These are phyloP conservation scores for Ceraceosorus bombacis DNA, from an alignment of 1,284 basidiomycete genomes.

Conservation along the genomic window DNA sequence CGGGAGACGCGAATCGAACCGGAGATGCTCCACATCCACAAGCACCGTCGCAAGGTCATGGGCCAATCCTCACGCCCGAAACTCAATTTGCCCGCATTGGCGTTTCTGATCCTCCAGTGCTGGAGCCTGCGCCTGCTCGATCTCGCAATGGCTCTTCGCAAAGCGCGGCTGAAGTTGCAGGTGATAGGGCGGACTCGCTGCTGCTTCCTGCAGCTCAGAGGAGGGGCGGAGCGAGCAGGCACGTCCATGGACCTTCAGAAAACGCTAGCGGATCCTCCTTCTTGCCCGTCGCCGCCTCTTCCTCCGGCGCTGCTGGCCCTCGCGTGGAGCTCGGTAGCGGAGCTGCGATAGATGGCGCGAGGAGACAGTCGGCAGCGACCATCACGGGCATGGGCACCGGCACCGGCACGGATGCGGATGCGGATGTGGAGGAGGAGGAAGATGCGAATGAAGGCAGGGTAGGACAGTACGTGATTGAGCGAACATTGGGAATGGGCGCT, in stretches of 20 bases:
- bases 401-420: not conserved
- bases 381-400: not conserved
- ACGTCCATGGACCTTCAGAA: slow-evolving; percentile 27
- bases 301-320: not conserved
- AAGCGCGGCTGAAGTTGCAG: slow-evolving; percentile 10
- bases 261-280: slow-evolving; percentile 20
- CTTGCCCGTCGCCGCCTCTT: slow-evolving; percentile 9
- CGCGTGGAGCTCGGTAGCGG: not conserved
- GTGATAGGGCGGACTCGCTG: slow-evolving; percentile 1
- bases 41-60: too few relatives aligned
- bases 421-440: slow-evolving; percentile 26
- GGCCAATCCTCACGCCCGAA: too few relatives aligned
- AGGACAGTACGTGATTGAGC: slow-evolving; percentile 31
- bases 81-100: too few relatives aligned
- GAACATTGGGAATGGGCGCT: slow-evolving; percentile 42
- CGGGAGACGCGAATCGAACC: too few relatives aligned
- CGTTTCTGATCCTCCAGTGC: not conserved
- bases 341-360: not conserved
- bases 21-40: too few relatives aligned
- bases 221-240: not conserved
- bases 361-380: slow-evolving; percentile 1
- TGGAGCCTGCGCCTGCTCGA: slow-evolving; percentile 6
- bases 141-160: slow-evolving; percentile 7
- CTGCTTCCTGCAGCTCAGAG: slow-evolving; percentile 3
- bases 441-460: slow-evolving; percentile 29